phyloP scores from a whole-genome alignment of 441 rosid species.

The Viola pubescens region DNA sequence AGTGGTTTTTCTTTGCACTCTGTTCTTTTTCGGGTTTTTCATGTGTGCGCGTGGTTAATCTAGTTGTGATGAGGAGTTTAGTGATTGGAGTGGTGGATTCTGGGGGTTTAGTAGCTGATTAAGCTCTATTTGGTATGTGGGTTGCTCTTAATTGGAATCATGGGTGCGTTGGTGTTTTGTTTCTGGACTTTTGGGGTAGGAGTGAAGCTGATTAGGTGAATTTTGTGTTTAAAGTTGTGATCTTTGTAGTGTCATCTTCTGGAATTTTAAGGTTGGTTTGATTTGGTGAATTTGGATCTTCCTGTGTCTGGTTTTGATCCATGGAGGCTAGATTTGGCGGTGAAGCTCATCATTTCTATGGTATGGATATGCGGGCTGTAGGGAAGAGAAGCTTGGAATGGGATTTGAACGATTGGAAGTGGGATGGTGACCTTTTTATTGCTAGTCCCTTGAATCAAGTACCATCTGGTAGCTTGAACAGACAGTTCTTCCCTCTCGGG shows the following conservation, averaged over 20 bases:
- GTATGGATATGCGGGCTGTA: slow-evolving; percentile 40
- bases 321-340: slow-evolving; percentile 78
- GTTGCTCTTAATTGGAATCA: slow-evolving; percentile 55
- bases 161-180: slow-evolving; percentile 56
- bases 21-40: slow-evolving; percentile 2
- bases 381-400: slow-evolving; percentile 72
- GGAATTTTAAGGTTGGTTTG: slow-evolving; percentile 11
- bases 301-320: slow-evolving; percentile 16
- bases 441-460: slow-evolving; percentile 60
- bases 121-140: slow-evolving; percentile 42
- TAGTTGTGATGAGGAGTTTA: slow-evolving; percentile 11
- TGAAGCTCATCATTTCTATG: slow-evolving; percentile 48
- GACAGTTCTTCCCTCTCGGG: slow-evolving; percentile 53
- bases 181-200: slow-evolving; percentile 61
- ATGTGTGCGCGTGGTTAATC: neutral
- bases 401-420: slow-evolving; percentile 94
- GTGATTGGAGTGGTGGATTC: slow-evolving; percentile 16
- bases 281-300: slow-evolving; percentile 19
- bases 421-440: slow-evolving; percentile 93
- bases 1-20: neutral
- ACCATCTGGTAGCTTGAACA: slow-evolving; percentile 28
- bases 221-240: slow-evolving; percentile 25
- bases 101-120: slow-evolving; percentile 18
- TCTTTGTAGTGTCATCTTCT: slow-evolving; percentile 27
- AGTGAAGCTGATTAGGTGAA: slow-evolving; percentile 52